Evolutionary conservation across 768 basidiomycete genomes (phyloP), one percentile per base, ranked within the genome.

Genomic region (Coprinopsis marcescibilis): DNA sequence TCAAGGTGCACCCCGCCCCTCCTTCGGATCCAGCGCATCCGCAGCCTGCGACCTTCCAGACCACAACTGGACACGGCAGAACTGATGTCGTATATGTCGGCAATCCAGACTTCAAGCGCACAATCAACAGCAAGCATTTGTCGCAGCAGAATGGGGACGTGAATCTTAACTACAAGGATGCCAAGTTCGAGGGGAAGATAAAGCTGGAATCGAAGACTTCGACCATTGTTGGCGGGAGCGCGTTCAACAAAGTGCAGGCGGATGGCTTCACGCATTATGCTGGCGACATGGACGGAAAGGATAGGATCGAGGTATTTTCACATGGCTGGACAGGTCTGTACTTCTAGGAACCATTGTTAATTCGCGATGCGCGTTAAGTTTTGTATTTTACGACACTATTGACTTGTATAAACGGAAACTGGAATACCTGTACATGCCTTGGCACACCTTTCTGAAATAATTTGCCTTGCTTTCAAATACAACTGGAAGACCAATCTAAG

Each of bases 131-230:
- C 51, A 57, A 54, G 15, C 81, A 81, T 54, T 60, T 66, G 39
- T 75, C 76, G 4, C 65, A 74, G 13, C 62, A 64, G 52, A 75
- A 72, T 49, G 79, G 69, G 4, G 76, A 80, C 44, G 57, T 81
- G 58, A 76, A 79, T 60, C 60, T 83, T 39, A 77, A 69, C 2
- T 82, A 82, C 59, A 64, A 65, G 46, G 62, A 77, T 24, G 67
- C 78, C 11, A 65, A 69, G 37, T 78, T 73, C 61, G 70, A 60
- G 52, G 80, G 80, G 4, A 67, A 64, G 34, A 60, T 80, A 38
- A 59, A 70, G 24, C 48, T 81, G 25, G 51, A 64, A 4, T 68
- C 77, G 20, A 69, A 62, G 38, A 75, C 73, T 3, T 72, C 53
- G 48, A 65, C 63, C 20, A 56, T 66, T 5, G 64, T 61, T 19